Evolutionary conservation across 176 grass and related monocot species (phyloP), one percentile per base, ranked within the genome.

Genomic region (Oryza meridionalis): DNA sequence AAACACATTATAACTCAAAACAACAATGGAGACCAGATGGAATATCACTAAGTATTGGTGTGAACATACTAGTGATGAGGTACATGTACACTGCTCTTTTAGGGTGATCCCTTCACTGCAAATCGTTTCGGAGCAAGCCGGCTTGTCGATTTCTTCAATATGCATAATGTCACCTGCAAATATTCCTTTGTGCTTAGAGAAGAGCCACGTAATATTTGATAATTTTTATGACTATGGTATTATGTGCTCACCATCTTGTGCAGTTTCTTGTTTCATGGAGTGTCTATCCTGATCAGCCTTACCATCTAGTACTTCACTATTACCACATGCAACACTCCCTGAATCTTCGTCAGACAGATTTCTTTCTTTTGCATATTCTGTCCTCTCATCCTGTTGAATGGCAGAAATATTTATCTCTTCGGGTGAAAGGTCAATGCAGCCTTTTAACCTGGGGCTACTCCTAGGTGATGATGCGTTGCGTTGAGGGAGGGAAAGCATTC

Each of bases 401-500:
- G 61, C 33, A 72, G 25, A 64, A 31, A 47, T 87, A 73, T 51
- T 73, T 71, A 13, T 55, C n/a, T 84, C 82, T 71, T 87, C 50
- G n/a, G 67, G 63, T 78, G 84, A 81, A 47, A 87, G 70, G 77
- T 89, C 73, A 78, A 81, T 70, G 47, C 78, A 58, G 12, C 77
- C 64, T 67, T 69, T 74, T 68, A 42, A 45, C 72, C 77, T 83
- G 55, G 76, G 70, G 84, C 68, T 84, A 45, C 14, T 75, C 58
- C 68, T 78, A 73, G 86, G 77, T 81, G 86, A 89, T 79, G 70
- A 72, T 68, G 53, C 31, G 35, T 63, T 78, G 55, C 32, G 65
- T 32, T 92, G 86, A 77, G 77, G 89, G 25, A 90, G 67, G 76
- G 82, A 90, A 86, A 98, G 88, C 72, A 96, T 82, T 87, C 77